These are phyloP conservation scores for Fusarium keratoplasticum DNA, from an alignment of 2,329 filamentous ascomycete genomes.

Conservation along the genomic window DNA sequence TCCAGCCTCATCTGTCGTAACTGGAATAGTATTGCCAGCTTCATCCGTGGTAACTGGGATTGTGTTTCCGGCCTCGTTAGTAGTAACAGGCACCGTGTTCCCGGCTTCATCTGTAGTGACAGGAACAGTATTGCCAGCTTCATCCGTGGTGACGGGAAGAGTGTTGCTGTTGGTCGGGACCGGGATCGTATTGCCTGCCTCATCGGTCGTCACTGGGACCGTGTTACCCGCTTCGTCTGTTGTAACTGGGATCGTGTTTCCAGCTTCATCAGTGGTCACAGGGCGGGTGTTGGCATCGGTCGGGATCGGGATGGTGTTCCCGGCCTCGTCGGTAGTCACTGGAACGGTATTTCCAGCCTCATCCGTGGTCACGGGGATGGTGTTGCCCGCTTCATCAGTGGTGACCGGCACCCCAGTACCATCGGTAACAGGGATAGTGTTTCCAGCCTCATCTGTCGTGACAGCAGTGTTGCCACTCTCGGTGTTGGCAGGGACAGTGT, in stretches of 20 bases:
- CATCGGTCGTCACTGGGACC: neutral
- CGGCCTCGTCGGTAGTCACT: neutral
- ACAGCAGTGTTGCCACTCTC: neutral
- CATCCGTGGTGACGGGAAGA: neutral
- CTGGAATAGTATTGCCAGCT: neutral
- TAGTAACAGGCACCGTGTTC: neutral
- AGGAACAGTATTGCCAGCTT: neutral
- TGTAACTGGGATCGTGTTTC: neutral
- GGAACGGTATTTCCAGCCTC: neutral
- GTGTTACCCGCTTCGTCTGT: neutral
- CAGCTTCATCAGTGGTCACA: neutral
- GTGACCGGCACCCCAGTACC: neutral
- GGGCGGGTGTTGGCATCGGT: neutral
- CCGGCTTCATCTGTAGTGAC: neutral
- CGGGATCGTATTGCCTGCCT: neutral
- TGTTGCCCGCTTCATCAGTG: neutral
- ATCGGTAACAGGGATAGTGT: neutral
- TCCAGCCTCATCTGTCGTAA: neutral
- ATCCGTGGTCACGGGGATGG: neutral
- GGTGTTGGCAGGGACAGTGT: neutral
- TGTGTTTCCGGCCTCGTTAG: neutral
- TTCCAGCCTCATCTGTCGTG: neutral
- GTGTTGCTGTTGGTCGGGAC: neutral
- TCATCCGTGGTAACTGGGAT: neutral
- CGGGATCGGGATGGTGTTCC: neutral